Evolutionary conservation across 495 filamentous ascomycete species (phyloP).

Genomic region (Chlorociboria aeruginascens): DNA sequence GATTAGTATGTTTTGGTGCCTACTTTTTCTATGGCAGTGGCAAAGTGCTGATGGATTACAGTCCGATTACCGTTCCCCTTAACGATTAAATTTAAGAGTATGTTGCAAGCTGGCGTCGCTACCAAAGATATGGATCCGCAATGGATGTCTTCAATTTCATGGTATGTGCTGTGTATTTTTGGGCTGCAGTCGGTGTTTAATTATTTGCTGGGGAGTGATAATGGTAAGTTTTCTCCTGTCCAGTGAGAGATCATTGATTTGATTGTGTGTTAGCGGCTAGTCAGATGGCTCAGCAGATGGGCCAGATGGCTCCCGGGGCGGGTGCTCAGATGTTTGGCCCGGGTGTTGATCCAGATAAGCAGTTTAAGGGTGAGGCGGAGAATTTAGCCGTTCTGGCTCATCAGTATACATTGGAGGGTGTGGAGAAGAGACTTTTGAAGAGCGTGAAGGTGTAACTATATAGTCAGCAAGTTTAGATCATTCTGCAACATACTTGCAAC

Average conservation of each 20-base stretch:
- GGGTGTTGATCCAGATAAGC: constrained; percentile 89
- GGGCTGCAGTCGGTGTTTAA: constrained; percentile 96
- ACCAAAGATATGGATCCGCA: constrained; percentile 92
- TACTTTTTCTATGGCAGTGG: too few relatives aligned
- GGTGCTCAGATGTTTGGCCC: constrained; percentile 62
- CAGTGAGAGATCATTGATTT: not conserved
- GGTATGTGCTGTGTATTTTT: constrained; percentile 97
- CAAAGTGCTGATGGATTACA: constrained; percentile 25
- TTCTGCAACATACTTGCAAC: too few relatives aligned
- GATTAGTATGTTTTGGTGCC: constrained; percentile 54
- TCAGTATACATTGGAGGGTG: constrained; percentile 73
- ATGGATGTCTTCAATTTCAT: constrained; percentile 96
- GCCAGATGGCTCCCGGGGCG: constrained; percentile 54
- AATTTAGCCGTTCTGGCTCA: constrained; percentile 92
- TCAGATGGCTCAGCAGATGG: constrained; percentile 93
- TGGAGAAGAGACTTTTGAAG: constrained; percentile 70
- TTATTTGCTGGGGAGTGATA: constrained; percentile 90
- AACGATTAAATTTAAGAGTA: constrained; percentile 96
- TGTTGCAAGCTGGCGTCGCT: constrained; percentile 93
- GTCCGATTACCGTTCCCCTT: constrained; percentile 98
- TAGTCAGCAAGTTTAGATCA: not conserved
- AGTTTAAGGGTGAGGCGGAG: constrained; percentile 83
- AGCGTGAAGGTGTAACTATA: constrained; percentile 30
- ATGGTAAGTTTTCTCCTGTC: constrained; percentile 44
- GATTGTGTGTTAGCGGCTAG: constrained; percentile 55